Evolutionary conservation across 495 filamentous ascomycete genomes (phyloP).

Genomic region (Trichoderma asperelloides): DNA sequence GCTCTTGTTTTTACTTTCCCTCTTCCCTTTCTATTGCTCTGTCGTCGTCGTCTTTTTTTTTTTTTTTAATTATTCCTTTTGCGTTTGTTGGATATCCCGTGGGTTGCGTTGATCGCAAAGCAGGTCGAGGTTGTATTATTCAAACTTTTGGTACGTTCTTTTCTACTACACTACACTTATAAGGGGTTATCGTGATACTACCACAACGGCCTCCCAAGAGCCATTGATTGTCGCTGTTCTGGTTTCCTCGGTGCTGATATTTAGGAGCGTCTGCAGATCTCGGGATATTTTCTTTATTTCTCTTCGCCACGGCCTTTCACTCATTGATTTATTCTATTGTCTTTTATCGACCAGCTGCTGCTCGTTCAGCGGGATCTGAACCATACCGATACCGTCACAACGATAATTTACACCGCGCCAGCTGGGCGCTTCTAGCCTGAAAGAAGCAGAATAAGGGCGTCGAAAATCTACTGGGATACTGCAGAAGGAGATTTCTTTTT

Average conservation of each 20-base stretch:
- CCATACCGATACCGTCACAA: slow-evolving; percentile 14
- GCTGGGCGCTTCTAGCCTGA: not conserved
- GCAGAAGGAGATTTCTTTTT: not conserved
- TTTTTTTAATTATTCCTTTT: slow-evolving; percentile 1
- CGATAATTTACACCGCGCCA: not conserved
- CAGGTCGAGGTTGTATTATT: not conserved
- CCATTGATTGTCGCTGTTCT: not conserved
- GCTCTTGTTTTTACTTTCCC: not conserved
- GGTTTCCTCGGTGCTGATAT: not conserved
- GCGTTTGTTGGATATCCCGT: slow-evolving; percentile 10
- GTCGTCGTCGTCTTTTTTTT: slow-evolving; percentile 8
- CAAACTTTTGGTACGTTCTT: slow-evolving; percentile 11
- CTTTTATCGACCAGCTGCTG: slow-evolving; percentile 20
- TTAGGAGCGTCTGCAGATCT: not conserved
- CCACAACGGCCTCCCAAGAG: not conserved
- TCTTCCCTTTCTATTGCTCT: not conserved
- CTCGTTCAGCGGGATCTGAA: slow-evolving; percentile 54
- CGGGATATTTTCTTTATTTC: not conserved
- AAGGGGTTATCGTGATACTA: not conserved
- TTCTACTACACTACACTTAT: slow-evolving; percentile 24
- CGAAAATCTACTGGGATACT: not conserved
- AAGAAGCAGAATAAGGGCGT: not conserved
- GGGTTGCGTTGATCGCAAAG: slow-evolving; percentile 7
- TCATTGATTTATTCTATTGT: slow-evolving; percentile 23
- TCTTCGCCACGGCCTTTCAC: slow-evolving; percentile 11